Evolutionary conservation across 1,284 basidiomycete genomes (phyloP).

Genomic region (Rhodotorula sp.): DNA sequence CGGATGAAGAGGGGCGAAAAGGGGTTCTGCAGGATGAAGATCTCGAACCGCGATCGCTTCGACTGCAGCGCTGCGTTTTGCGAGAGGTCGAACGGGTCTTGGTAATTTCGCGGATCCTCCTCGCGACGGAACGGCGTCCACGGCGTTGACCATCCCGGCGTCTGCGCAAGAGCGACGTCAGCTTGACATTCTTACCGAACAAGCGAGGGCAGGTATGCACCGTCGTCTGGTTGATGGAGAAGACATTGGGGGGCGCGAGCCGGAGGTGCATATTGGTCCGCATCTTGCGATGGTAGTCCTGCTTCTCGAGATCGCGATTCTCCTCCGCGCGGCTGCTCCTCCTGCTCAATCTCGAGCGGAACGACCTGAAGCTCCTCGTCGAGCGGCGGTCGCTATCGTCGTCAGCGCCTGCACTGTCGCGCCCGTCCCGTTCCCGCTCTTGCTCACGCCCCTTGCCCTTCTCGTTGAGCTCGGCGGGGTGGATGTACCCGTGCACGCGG

Average conservation of each 20-base stretch:
- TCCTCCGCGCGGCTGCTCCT: constrained; percentile 6
- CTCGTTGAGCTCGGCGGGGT: constrained; percentile 17
- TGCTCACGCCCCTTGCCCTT: constrained; percentile 24
- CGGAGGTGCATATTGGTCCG: constrained; percentile 24
- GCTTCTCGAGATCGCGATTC: constrained; percentile 32
- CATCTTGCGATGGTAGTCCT: constrained; percentile 34
- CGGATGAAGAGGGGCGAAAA: constrained; percentile 68
- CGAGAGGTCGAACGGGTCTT: constrained; percentile 35
- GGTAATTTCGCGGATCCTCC: constrained; percentile 3
- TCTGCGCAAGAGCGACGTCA: constrained; percentile 18
- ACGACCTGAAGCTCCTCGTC: constrained; percentile 5
- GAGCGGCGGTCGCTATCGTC: constrained; percentile 19
- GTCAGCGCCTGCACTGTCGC: neutral
- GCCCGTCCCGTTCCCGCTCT: neutral
- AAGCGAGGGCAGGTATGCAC: constrained; percentile 2
- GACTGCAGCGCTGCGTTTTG: constrained; percentile 47
- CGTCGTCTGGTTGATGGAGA: constrained; percentile 41
- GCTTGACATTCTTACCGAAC: neutral
- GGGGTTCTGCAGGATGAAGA: constrained; percentile 51
- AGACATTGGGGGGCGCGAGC: constrained; percentile 31
- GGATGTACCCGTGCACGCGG: constrained; percentile 43
- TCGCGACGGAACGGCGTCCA: constrained; percentile 41
- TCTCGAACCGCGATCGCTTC: constrained; percentile 47
- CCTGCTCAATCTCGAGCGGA: constrained; percentile 13
- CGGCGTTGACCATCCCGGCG: constrained; percentile 40